phyloP scores from a whole-genome alignment of 2,329 filamentous ascomycete genomes.

The Myriangium duriaei region DNA sequence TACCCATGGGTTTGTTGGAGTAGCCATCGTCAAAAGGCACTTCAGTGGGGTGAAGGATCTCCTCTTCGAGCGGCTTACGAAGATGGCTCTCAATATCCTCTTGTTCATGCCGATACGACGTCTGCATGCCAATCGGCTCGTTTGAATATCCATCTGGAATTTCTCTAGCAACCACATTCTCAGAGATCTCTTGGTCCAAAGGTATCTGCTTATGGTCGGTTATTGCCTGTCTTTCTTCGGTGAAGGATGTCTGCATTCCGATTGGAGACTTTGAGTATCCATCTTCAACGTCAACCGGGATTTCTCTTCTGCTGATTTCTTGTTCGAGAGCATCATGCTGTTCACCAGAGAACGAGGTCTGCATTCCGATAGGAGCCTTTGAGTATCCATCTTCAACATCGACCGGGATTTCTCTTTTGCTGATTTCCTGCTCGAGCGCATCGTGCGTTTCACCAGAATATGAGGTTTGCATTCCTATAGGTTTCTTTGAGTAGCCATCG shows the following conservation, averaged over 20 bases:
- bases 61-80: not conserved
- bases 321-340: conserved; percentile 6
- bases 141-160: conserved; percentile 6
- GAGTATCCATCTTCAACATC: conserved; percentile 2
- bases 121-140: conserved; percentile 9
- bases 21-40: conserved; percentile 6
- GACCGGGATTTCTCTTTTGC: conserved; percentile 1
- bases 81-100: not conserved
- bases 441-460: conserved; percentile 13
- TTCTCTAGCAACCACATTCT: conserved; percentile 1
- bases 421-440: not conserved
- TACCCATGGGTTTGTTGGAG: conserved; percentile 1
- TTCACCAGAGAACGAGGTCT: conserved; percentile 13
- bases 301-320: conserved; percentile 1
- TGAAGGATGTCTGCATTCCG: conserved; percentile 12
- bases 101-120: conserved; percentile 14
- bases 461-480: conserved; percentile 9
- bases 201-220: not conserved
- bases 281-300: conserved; percentile 4
- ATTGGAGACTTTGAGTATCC: conserved; percentile 10
- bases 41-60: not conserved
- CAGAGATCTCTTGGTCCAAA: conserved; percentile 10
- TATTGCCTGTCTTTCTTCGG: conserved; percentile 7
- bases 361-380: conserved; percentile 11
- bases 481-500: conserved; percentile 4